phyloP scores from a whole-genome alignment of 768 basidiomycete species.

The Lactarius hengduanensis region DNA sequence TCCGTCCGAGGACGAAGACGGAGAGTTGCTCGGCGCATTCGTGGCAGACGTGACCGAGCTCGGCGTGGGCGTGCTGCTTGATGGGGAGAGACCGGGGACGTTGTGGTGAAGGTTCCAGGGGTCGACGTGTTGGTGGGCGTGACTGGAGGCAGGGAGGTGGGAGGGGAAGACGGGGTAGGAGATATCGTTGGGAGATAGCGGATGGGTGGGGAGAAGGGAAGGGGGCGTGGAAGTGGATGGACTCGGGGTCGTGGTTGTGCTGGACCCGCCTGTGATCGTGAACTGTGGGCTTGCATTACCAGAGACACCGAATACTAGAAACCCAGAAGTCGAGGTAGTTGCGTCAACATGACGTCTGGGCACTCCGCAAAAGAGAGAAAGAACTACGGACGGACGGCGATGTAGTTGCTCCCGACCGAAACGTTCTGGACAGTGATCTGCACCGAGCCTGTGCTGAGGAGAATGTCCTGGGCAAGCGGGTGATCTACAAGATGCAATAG shows the following conservation, averaged over 20 bases:
- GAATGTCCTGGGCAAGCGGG: conserved; percentile 39
- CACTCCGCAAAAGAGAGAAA: not conserved
- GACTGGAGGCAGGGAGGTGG: not conserved
- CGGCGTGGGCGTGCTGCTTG: not conserved
- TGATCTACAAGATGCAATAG: conserved; percentile 31
- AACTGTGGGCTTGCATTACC: conserved; percentile 45
- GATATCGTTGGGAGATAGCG: not conserved
- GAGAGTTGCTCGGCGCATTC: not conserved
- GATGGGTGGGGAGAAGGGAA: not conserved
- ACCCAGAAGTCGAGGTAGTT: not conserved
- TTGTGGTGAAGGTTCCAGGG: not conserved
- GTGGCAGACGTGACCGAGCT: not conserved
- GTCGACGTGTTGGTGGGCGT: not conserved
- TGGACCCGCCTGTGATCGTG: conserved; percentile 32
- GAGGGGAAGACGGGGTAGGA: not conserved
- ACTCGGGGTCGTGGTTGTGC: not conserved
- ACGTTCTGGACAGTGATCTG: conserved; percentile 42
- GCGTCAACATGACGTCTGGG: not conserved
- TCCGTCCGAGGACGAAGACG: not conserved
- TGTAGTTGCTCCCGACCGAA: conserved; percentile 36
- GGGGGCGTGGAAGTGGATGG: not conserved
- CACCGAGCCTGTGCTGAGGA: conserved; percentile 38
- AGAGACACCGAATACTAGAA: conserved; percentile 50
- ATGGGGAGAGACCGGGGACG: not conserved
- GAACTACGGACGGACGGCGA: conserved; percentile 43